phyloP scores from a whole-genome alignment of 106 monocot genomes.

The Chionographis japonica region DNA sequence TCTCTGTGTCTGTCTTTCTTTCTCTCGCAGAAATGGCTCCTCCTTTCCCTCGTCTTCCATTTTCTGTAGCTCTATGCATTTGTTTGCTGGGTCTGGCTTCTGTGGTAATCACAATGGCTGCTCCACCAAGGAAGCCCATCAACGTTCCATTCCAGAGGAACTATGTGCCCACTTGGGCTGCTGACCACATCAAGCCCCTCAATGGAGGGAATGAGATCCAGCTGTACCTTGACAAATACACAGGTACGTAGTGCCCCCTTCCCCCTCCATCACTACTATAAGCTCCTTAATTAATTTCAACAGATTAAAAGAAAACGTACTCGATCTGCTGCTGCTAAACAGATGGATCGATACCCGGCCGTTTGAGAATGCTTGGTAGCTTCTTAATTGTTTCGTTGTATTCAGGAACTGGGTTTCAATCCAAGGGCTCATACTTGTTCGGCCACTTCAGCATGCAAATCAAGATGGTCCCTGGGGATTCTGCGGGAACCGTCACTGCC shows the following conservation, averaged over 20 bases:
- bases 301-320: conserved; percentile 4
- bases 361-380: too few species aligned
- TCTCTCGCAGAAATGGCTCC: neutral
- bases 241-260: conserved; percentile 9
- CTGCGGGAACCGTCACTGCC: conserved; percentile 2
- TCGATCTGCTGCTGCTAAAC: neutral
- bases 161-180: too few species aligned
- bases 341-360: neutral
- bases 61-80: neutral
- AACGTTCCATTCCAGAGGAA: conserved; percentile 16
- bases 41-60: neutral
- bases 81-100: conserved; percentile 4
- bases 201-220: too few species aligned
- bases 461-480: conserved; percentile 40
- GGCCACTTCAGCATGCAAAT: conserved; percentile 55
- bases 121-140: conserved; percentile 19
- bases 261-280: conserved; percentile 18
- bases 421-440: conserved; percentile 35
- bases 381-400: neutral
- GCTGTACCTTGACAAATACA: too few species aligned
- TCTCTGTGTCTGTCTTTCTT: neutral
- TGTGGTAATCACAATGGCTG: neutral
- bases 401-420: conserved; percentile 39
- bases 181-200: too few species aligned
- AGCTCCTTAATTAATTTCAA: conserved; percentile 25